Base-by-base conservation (phyloP, 2,329 filamentous ascomycete species). In the Cordyceps cateniannulata region DNA sequence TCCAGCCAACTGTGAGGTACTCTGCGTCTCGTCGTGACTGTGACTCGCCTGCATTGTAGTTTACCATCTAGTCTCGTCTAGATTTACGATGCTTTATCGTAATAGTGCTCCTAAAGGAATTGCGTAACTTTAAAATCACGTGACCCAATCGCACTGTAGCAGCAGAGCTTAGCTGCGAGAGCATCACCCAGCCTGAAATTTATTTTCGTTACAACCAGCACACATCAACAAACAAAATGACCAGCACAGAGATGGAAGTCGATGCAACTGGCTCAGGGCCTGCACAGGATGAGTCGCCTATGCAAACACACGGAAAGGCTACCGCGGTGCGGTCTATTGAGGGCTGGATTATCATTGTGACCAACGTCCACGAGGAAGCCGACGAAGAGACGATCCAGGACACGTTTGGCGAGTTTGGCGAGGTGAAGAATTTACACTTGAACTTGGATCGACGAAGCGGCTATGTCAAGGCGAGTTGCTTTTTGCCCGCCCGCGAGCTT, bases 321-420 rank as follows among this genome's bases (percentile, higher is more conserved):
- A 91, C 87, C 1, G 90, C 90, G 25, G 90, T 95, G 62, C 89
- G 90, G 68, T 92, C 88, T 60, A 93, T 95, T 70, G 90, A 95
- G 76, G 90, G 91, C 67, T 95, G 91, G 91, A 95, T 95, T 74
- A 81, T 95, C 69, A 86, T 91, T 64, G 90, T 90, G 66, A 93
- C 90, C 57, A 95, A 95, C 70, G 88, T 95, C 38, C 90, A 95
- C 77, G 90, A 95, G 71, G 90, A 95, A 74, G 89, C 90, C 54
- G 89, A 88, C 67, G 90, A 95, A 76, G 90, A 95, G 77, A 87
- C 90, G 50, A 73, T 95, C 61, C 88, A 89, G 69, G 91, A 95
- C 72, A 82, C 86, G 73, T 95, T 95, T 72, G 88, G 85, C 69
- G 90, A 95, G 68, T 95, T 83, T 70, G 91, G 91, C 67, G 89